phyloP scores from a whole-genome alignment of 495 filamentous ascomycete species.

The Daldinia childiae region DNA sequence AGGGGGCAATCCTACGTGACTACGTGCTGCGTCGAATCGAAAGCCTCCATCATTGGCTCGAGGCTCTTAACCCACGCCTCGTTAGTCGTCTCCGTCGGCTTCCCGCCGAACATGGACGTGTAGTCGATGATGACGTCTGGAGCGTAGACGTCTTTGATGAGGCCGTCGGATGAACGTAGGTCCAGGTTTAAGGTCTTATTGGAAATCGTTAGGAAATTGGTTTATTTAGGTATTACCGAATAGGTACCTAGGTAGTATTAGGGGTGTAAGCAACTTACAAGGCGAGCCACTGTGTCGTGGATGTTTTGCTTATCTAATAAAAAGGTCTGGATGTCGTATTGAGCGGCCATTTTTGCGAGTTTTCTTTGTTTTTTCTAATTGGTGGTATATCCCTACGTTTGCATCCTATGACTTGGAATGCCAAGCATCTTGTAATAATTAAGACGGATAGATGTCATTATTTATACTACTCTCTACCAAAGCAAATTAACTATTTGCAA shows the following conservation, averaged over 20 bases:
- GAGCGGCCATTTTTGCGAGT: not conserved
- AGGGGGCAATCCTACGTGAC: not conserved
- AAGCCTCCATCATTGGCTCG: not conserved
- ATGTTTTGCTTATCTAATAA: not conserved
- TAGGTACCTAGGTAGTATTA: no score
- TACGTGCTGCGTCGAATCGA: not conserved
- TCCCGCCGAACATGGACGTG: slow-evolving; percentile 45
- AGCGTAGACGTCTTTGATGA: slow-evolving; percentile 42
- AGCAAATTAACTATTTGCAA: not conserved
- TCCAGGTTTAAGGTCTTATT: not conserved
- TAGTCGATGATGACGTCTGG: slow-evolving; percentile 43
- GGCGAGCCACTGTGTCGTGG: not conserved
- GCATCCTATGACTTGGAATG: not conserved
- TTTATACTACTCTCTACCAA: not conserved
- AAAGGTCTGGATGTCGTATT: not conserved
- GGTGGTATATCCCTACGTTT: not conserved
- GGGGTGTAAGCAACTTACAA: not conserved
- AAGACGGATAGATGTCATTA: not conserved
- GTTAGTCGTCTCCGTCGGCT: slow-evolving; percentile 31
- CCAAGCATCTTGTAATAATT: not conserved
- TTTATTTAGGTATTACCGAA: not conserved
- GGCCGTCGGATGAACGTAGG: not conserved
- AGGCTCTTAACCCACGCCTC: slow-evolving; percentile 34
- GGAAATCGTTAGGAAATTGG: not conserved
- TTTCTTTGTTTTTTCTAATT: not conserved